A percentile compares a stretch with the other conserved stretches of the same genome.
Evolutionary conservation across 371 early-diverging fungal species (phyloP).

Genomic region (Lichtheimia ornata): DNA sequence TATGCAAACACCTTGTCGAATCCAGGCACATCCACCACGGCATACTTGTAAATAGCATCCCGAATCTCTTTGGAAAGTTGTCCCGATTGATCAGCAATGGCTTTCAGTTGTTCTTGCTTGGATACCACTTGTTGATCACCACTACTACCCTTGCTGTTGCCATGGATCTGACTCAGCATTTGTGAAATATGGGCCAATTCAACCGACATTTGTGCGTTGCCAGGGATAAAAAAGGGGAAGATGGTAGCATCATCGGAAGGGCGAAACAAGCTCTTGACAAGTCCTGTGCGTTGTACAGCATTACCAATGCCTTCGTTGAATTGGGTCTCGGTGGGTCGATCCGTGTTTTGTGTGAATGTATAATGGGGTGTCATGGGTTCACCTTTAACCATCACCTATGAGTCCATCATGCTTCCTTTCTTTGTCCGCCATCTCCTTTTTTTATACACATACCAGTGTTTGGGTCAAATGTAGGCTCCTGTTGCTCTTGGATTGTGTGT

Average conservation of each 20-base stretch:
- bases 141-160: neutral
- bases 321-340: conserved; percentile 60
- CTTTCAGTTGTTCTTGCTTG: neutral
- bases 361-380: conserved; percentile 24
- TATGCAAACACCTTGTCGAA: conserved; percentile 47
- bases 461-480: conserved; percentile 41
- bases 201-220: conserved; percentile 69
- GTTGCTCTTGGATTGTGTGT: conserved; percentile 31
- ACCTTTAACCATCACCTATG: conserved; percentile 14
- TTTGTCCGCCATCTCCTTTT: neutral
- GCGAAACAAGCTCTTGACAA: conserved; percentile 63
- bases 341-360: conserved; percentile 29
- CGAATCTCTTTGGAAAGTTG: conserved; percentile 51
- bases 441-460: conserved; percentile 29
- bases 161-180: conserved; percentile 14
- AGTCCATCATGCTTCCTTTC: neutral
- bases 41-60: conserved; percentile 56
- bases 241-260: conserved; percentile 69
- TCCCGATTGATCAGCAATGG: conserved; percentile 18
- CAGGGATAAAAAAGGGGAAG: conserved; percentile 65
- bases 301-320: conserved; percentile 56
- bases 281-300: conserved; percentile 57
- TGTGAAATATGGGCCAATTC: conserved; percentile 49
- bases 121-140: neutral
- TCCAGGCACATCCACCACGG: conserved; percentile 45